Conservation (phyloP, 2,329 filamentous ascomycete genomes). For the Escovopsis sp. region DNA sequence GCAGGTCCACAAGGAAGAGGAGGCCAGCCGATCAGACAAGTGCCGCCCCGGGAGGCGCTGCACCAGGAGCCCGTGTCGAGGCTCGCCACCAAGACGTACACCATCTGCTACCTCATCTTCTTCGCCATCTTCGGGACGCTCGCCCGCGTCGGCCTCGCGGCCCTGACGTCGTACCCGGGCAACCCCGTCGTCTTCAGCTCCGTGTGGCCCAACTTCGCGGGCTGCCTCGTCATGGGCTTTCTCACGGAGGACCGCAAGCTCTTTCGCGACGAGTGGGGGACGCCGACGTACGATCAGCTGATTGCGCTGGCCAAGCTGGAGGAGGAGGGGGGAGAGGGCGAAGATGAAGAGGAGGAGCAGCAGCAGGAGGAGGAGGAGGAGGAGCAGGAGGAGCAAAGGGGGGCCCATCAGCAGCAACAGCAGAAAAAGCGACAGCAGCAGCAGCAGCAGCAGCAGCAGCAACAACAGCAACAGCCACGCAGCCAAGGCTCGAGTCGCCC, state of each 20-base stretch:
- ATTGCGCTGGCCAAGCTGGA: conserved; percentile 16
- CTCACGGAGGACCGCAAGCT: conserved; percentile 62
- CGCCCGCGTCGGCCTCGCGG: conserved; percentile 64
- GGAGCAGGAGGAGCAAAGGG: no score
- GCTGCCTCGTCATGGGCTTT: conserved; percentile 74
- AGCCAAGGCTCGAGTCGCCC: background rate
- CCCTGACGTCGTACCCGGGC: conserved; percentile 64
- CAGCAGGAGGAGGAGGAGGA: no score
- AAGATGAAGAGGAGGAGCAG: no score
- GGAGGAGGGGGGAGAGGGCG: conserved; percentile 26
- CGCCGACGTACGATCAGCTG: conserved; percentile 21
- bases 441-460: no score
- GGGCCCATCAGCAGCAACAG: no score
- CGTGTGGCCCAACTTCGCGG: conserved; percentile 78
- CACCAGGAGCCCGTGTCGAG: conserved; percentile 25
- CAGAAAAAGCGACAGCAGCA: no score
- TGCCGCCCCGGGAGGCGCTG: conserved; percentile 2
- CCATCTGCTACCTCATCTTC: conserved; percentile 65
- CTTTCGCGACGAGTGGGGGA: conserved; percentile 54
- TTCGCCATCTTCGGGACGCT: conserved; percentile 78
- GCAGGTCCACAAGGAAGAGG: no score
- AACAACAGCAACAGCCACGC: no score
- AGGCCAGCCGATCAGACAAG: background rate
- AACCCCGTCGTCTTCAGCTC: conserved; percentile 59
- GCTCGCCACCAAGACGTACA: conserved; percentile 47